A percentile compares a stretch with the other conserved stretches of the same genome.
phyloP scores from a whole-genome alignment of 2,329 filamentous ascomycete species.

The Cryphonectria nitschkei region DNA sequence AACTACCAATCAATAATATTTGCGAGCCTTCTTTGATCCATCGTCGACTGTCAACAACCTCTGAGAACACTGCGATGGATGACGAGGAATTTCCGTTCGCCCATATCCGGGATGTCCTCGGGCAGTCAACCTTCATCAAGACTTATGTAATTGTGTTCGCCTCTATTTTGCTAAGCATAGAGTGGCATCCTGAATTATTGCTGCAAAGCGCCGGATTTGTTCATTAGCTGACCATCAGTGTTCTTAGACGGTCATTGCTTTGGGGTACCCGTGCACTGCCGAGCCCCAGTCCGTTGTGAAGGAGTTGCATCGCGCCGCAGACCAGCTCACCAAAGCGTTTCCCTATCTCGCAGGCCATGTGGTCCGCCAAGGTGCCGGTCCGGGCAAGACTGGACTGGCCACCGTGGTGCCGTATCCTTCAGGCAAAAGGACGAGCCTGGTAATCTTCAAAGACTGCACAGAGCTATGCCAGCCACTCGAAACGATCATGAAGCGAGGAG shows the following conservation, averaged over 20 bases:
- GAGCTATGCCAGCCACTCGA: conserved; percentile 12
- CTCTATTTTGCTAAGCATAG: not conserved
- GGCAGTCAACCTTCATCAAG: conserved; percentile 23
- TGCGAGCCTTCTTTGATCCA: not conserved
- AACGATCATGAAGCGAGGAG: conserved; percentile 10
- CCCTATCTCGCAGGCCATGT: conserved; percentile 27
- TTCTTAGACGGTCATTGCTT: not conserved
- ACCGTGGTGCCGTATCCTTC: conserved; percentile 19
- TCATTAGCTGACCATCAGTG: not conserved
- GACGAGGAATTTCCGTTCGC: not conserved
- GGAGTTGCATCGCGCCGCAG: conserved; percentile 10
- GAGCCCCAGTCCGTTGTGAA: not conserved
- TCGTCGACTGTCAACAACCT: not conserved
- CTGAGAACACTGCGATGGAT: not conserved
- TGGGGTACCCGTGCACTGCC: conserved; percentile 2
- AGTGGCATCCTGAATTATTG: not conserved
- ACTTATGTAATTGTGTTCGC: conserved; percentile 19
- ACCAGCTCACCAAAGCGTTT: conserved; percentile 16
- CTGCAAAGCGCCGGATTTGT: not conserved
- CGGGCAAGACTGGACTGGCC: conserved; percentile 18
- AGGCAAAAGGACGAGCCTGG: conserved; percentile 3
- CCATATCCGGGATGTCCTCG: conserved; percentile 26
- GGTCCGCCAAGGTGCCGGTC: conserved; percentile 12
- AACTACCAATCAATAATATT: not conserved
- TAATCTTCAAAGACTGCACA: conserved; percentile 17